Evolutionary conservation across 2,329 filamentous ascomycete genomes (phyloP).

Genomic region (Hypomyces perniciosus): DNA sequence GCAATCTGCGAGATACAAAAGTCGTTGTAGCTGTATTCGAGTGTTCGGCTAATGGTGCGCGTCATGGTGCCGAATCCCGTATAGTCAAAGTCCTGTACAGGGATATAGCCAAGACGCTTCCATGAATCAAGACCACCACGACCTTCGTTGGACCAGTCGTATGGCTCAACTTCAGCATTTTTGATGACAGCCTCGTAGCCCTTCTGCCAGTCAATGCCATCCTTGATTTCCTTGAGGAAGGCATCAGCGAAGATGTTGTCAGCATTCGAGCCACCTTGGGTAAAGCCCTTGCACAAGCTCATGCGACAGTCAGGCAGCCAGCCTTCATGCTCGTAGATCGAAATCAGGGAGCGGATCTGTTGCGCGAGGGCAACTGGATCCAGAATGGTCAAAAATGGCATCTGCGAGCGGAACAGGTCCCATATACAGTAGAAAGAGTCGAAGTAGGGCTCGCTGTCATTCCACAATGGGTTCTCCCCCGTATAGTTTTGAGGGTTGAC

Average conservation of each 20-base stretch:
- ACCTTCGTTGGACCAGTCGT: conserved; percentile 64
- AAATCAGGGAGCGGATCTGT: conserved; percentile 66
- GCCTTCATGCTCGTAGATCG: conserved; percentile 63
- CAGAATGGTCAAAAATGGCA: conserved; percentile 62
- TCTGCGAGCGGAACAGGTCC: conserved; percentile 64
- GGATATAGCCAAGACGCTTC: conserved; percentile 67
- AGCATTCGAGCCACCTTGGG: conserved; percentile 70
- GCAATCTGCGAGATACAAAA: conserved; percentile 63
- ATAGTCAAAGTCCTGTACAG: conserved; percentile 60
- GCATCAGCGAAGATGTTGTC: conserved; percentile 64
- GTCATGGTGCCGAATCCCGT: conserved; percentile 64
- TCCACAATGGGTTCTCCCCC: conserved; percentile 64
- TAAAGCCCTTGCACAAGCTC: conserved; percentile 68
- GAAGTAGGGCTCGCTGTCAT: conserved; percentile 62
- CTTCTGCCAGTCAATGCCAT: conserved; percentile 58
- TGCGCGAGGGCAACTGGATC: conserved; percentile 58
- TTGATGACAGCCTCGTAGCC: conserved; percentile 67
- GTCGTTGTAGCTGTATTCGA: conserved; percentile 76
- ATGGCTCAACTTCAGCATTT: conserved; percentile 65
- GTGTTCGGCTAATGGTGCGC: conserved; percentile 62
- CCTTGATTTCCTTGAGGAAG: conserved; percentile 57
- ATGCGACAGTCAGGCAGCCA: conserved; percentile 72
- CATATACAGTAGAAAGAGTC: conserved; percentile 74
- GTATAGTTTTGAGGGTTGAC: conserved; percentile 70
- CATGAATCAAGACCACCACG: conserved; percentile 66